phyloP scores from a whole-genome alignment of 1,284 basidiomycete species.

The Amylostereum areolatum region DNA sequence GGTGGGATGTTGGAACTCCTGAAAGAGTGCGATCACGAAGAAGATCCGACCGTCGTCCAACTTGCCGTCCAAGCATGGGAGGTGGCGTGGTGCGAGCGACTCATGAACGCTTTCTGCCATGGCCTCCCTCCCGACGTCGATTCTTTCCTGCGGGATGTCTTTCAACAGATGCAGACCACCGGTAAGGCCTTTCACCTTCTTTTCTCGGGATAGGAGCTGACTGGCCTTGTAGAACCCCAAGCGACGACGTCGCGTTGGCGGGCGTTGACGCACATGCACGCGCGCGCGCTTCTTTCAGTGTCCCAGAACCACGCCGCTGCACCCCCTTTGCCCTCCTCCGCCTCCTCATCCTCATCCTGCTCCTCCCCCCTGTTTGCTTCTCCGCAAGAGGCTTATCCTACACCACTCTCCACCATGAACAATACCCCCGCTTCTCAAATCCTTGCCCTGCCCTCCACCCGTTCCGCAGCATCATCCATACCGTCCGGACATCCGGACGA shows the following conservation, averaged over 20 bases:
- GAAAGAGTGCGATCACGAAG: conserved; percentile 22
- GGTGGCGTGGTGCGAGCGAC: conserved; percentile 27
- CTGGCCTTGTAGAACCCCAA: conserved; percentile 24
- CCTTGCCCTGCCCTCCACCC: conserved; percentile 9
- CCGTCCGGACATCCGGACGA: conserved; percentile 14
- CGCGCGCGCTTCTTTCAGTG: conserved; percentile 19
- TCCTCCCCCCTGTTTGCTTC: conserved; percentile 11
- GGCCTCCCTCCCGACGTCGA: conserved; percentile 29
- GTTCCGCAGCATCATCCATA: conserved; percentile 5
- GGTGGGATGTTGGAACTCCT: conserved; percentile 23
- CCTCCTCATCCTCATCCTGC: conserved; percentile 13
- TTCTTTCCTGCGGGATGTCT: conserved; percentile 24
- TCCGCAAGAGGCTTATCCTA: conserved; percentile 11
- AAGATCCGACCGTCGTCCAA: conserved; percentile 31
- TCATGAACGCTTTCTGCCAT: conserved; percentile 30
- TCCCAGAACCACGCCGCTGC: conserved; percentile 13
- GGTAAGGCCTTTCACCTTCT: conserved; percentile 18
- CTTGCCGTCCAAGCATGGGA: conserved; percentile 36
- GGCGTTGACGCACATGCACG: conserved; percentile 27
- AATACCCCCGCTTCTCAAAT: conserved; percentile 12
- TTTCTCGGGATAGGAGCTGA: not conserved
- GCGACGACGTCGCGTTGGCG: conserved; percentile 33
- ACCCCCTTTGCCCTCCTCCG: conserved; percentile 16
- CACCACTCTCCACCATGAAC: conserved; percentile 12
- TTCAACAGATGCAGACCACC: conserved; percentile 27